Percentiles rank a stretch among this genome's conserved stretches.
Evolutionary conservation across 2,329 filamentous ascomycete species (phyloP).

Genomic region (Ophiostoma himal-ulmi): DNA sequence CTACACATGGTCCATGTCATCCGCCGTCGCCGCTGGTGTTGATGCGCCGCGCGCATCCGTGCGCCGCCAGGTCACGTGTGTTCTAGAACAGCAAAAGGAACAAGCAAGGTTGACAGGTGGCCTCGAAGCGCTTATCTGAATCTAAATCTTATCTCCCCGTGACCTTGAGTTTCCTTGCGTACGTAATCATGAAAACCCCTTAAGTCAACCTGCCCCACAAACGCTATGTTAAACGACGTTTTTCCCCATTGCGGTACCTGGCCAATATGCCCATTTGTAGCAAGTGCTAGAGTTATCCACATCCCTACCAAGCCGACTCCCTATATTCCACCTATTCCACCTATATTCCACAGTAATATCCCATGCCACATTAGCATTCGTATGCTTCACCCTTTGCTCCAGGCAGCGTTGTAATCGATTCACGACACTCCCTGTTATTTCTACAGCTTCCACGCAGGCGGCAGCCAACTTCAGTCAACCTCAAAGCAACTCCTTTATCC

Average conservation of each 20-base stretch:
- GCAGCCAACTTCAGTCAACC: not conserved
- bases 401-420: not conserved
- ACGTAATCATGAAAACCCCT: not conserved
- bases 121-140: not conserved
- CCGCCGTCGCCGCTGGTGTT: not conserved
- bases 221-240: not conserved
- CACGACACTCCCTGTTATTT: not conserved
- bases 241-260: not conserved
- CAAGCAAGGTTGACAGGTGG: not conserved
- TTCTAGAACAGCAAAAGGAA: conserved; percentile 5
- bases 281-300: not conserved
- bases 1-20: not conserved
- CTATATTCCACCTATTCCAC: not conserved
- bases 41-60: not conserved
- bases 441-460: not conserved
- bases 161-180: not conserved
- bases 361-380: not conserved
- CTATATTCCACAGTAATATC: conserved; percentile 9
- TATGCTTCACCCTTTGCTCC: conserved; percentile 12
- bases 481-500: conserved; percentile 3
- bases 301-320: conserved; percentile 7
- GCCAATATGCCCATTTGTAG: conserved; percentile 4
- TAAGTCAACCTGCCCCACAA: not conserved
- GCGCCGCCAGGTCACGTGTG: not conserved
- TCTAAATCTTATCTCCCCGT: not conserved